A percentile compares a stretch with the other conserved stretches of the same genome.
phyloP scores from a whole-genome alignment of 441 rosid genomes.

The Erodium texanum region DNA sequence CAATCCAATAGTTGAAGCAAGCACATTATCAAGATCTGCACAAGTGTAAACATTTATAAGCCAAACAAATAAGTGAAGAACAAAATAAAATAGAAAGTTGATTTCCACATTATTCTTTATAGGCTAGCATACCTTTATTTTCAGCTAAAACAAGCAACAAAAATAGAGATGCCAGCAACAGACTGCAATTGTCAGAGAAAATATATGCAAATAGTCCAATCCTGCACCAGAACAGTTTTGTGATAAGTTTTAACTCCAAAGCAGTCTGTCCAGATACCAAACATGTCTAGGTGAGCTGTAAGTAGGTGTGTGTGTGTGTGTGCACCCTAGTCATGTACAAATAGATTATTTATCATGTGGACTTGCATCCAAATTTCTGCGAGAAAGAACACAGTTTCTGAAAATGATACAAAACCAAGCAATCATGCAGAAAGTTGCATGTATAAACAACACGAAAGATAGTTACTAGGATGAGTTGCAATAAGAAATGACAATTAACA shows the following conservation, averaged over 20 bases:
- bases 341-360: neutral
- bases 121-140: slow-evolving; percentile 37
- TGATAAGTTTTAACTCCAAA: slow-evolving; percentile 4
- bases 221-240: slow-evolving; percentile 30
- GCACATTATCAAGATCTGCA: slow-evolving; percentile 34
- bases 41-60: slow-evolving; percentile 4
- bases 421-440: neutral
- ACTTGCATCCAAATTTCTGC: neutral
- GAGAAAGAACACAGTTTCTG: neutral
- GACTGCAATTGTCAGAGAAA: slow-evolving; percentile 39
- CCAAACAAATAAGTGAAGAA: slow-evolving; percentile 4
- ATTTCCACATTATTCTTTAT: neutral
- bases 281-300: neutral
- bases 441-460: neutral
- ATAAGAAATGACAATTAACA: no score
- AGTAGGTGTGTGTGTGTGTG: neutral
- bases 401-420: neutral
- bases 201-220: slow-evolving; percentile 34
- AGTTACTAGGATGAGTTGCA: neutral
- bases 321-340: neutral
- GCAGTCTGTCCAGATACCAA: neutral
- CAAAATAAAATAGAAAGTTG: neutral
- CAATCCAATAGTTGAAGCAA: slow-evolving; percentile 26
- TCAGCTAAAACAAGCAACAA: slow-evolving; percentile 42
- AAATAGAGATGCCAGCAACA: slow-evolving; percentile 40